Base-by-base conservation (phyloP, 1,139 yeast species). In the Suhomyces yuchorum region DNA sequence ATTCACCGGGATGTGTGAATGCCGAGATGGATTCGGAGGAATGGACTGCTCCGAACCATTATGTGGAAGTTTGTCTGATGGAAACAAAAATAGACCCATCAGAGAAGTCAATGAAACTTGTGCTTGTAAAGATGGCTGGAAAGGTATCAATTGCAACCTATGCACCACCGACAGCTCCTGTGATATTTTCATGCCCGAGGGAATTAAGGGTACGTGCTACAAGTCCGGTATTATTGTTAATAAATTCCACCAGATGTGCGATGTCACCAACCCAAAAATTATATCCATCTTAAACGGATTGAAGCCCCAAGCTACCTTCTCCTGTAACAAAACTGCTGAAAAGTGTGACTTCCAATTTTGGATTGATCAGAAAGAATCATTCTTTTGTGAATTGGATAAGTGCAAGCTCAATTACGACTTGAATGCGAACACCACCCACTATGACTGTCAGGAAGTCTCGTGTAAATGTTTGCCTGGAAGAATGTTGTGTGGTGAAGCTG, bases 1-100 rank as follows among this genome's bases (percentile, higher is more conserved):
- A 39, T 89, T 77, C 66, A 87, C 95, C 2, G 99, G 99, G 1
- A 79, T 84, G 63, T 93, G 99, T 70, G 96, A 88, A 49, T 93
- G 99, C 68, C 82, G 89, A 39, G 85, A 82, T 32, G 99, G 99
- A 0, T 93, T 86, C 68, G 97, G 97, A 4, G 97, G 98, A 8
- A 83, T 84, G 58, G 97, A 93, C 63, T 93, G 99, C 67, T 78
- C 92, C 1, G 80, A 81, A 57, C 97, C 99, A 0, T 76, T 90
- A 34, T 93, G 99, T 73, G 99, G 98, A 1, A 78, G 89, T 0
- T 71, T 91, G 24, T 70, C 84, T 0, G 82, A 81, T 50, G 88
- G 86, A 24, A 83, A 84, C 53, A 62, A 63, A 23, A 78, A 85
- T 47, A 77, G 98, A 51, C 80, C 80, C 1, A 85, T 88, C 1